phyloP scores from a whole-genome alignment of 768 basidiomycete species.

The Hirschioporus abietinus region DNA sequence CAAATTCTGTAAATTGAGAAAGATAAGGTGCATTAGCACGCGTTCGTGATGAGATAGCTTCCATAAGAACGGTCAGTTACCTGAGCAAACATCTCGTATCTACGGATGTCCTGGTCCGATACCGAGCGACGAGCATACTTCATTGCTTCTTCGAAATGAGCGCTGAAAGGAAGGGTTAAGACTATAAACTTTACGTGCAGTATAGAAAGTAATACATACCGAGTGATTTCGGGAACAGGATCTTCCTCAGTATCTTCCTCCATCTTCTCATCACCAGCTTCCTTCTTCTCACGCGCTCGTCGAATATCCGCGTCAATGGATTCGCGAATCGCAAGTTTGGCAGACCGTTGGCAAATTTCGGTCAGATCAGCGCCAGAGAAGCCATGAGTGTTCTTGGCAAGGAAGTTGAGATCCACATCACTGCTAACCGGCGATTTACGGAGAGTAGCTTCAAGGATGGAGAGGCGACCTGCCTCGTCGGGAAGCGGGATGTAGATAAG shows the following conservation, averaged over 20 bases:
- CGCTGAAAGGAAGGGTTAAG: slow-evolving; percentile 31
- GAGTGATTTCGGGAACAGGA: slow-evolving; percentile 85
- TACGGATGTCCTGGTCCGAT: slow-evolving; percentile 92
- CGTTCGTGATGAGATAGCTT: slow-evolving; percentile 10
- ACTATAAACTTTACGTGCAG: neutral
- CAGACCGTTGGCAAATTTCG: slow-evolving; percentile 98
- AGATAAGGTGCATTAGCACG: slow-evolving; percentile 9
- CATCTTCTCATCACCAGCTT: slow-evolving; percentile 63
- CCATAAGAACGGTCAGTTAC: slow-evolving; percentile 31
- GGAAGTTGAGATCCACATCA: slow-evolving; percentile 78
- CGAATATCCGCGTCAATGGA: slow-evolving; percentile 92
- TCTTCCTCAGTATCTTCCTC: slow-evolving; percentile 74
- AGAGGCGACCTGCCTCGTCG: slow-evolving; percentile 85
- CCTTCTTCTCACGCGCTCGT: slow-evolving; percentile 69
- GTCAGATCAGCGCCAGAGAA: slow-evolving; percentile 99
- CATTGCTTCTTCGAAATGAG: slow-evolving; percentile 99
- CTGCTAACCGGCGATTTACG: slow-evolving; percentile 86
- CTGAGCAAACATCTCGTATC: slow-evolving; percentile 98
- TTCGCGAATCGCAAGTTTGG: slow-evolving; percentile 94
- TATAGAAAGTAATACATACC: slow-evolving; percentile 32
- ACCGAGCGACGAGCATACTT: slow-evolving; percentile 95
- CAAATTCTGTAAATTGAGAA: slow-evolving; percentile 53
- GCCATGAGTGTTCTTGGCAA: slow-evolving; percentile 91
- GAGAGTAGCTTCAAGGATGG: slow-evolving; percentile 86
- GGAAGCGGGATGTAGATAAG: slow-evolving; percentile 99